These are phyloP conservation scores for Candida tropicalis DNA, from an alignment of 1,139 yeast genomes.

Conservation along the genomic window DNA sequence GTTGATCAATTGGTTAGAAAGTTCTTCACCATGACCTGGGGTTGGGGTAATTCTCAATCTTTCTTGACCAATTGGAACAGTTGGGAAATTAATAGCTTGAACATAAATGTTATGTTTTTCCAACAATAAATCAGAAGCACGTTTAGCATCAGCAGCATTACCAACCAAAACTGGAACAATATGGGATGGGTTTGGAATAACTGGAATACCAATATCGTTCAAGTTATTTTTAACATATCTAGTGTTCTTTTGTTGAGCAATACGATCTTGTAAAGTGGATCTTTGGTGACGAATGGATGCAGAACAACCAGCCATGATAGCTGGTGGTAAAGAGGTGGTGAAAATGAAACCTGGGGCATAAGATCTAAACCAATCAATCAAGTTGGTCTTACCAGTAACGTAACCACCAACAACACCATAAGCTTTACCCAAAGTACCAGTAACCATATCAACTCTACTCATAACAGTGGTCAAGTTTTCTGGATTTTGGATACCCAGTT, in stretches of 20 bases:
- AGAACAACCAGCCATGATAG: conserved; percentile 95
- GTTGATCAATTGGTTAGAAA: conserved; percentile 72
- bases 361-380: conserved; percentile 95
- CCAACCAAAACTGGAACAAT: conserved; percentile 95
- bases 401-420: conserved; percentile 98
- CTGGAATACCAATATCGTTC: conserved; percentile 80
- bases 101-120: conserved; percentile 87
- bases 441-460: conserved; percentile 93
- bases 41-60: conserved; percentile 97
- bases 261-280: conserved; percentile 73
- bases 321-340: conserved; percentile 95
- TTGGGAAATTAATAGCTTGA: conserved; percentile 97
- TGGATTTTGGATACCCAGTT: conserved; percentile 62
- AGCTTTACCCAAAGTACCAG: conserved; percentile 97
- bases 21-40: conserved; percentile 86
- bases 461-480: conserved; percentile 55
- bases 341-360: conserved; percentile 97
- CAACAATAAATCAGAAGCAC: conserved; percentile 86
- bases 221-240: conserved; percentile 79
- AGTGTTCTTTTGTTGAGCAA: conserved; percentile 83
- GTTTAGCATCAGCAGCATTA: conserved; percentile 88
- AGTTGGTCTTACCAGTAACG: conserved; percentile 81
- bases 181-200: conserved; percentile 96
- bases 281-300: conserved; percentile 88
- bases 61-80: conserved; percentile 95